phyloP scores from a whole-genome alignment of 495 filamentous ascomycete species.

The Oidiodendron maius region DNA sequence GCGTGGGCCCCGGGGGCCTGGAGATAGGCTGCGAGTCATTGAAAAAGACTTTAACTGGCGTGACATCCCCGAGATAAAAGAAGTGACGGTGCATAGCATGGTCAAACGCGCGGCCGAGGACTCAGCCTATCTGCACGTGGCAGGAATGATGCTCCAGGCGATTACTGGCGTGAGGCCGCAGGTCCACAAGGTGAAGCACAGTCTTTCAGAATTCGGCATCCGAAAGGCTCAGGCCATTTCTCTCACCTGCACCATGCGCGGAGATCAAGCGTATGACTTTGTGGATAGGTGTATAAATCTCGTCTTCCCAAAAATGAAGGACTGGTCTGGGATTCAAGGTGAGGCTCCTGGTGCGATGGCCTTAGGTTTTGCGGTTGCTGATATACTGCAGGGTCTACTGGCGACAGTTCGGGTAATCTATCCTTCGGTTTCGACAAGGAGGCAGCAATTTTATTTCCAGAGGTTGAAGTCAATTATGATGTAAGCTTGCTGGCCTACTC shows the following conservation, averaged over 20 bases:
- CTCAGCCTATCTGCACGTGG: slow-evolving; percentile 63
- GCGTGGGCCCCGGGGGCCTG: slow-evolving; percentile 70
- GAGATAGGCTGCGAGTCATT: slow-evolving; percentile 59
- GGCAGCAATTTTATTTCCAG: slow-evolving; percentile 75
- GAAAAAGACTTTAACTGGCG: slow-evolving; percentile 74
- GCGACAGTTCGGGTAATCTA: slow-evolving; percentile 86
- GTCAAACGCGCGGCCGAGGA: slow-evolving; percentile 33
- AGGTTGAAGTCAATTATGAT: slow-evolving; percentile 87
- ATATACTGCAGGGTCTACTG: slow-evolving; percentile 38
- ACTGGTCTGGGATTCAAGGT: slow-evolving; percentile 79
- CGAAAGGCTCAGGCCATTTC: slow-evolving; percentile 49
- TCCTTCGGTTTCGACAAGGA: slow-evolving; percentile 69
- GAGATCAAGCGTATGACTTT: slow-evolving; percentile 84
- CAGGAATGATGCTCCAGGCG: slow-evolving; percentile 75
- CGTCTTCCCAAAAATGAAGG: slow-evolving; percentile 90
- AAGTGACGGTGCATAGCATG: slow-evolving; percentile 72
- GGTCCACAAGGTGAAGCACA: slow-evolving; percentile 61
- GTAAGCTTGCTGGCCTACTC: slow-evolving; percentile 48
- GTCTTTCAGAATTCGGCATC: slow-evolving; percentile 59
- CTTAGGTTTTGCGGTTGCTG: neutral
- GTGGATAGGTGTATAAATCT: slow-evolving; percentile 78
- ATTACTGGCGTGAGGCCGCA: slow-evolving; percentile 73
- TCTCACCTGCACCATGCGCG: slow-evolving; percentile 64
- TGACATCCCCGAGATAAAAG: slow-evolving; percentile 76
- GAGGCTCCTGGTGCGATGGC: slow-evolving; percentile 24